These are phyloP conservation scores for Mortierella sp. DNA, from an alignment of 371 early-diverging fungal species.

Conservation along the genomic window DNA sequence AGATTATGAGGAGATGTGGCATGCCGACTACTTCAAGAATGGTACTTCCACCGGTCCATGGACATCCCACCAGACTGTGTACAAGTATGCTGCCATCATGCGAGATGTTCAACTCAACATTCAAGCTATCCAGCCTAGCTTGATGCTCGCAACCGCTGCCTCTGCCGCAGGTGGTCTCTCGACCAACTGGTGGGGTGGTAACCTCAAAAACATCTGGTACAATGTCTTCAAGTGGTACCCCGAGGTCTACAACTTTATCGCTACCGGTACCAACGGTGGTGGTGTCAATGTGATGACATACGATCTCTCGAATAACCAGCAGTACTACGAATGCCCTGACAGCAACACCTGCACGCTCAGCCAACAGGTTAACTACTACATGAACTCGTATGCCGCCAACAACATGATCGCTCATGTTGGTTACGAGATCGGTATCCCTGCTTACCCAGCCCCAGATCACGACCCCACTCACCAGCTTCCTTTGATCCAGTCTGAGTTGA, in stretches of 20 bases:
- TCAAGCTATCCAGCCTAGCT: slow-evolving; percentile 32
- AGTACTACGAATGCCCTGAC: slow-evolving; percentile 54
- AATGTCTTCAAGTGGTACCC: slow-evolving; percentile 46
- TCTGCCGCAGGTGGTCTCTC: slow-evolving; percentile 58
- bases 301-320: slow-evolving; percentile 51
- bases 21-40: slow-evolving; percentile 44
- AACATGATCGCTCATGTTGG: slow-evolving; percentile 49
- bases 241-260: slow-evolving; percentile 44
- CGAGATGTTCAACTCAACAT: slow-evolving; percentile 50
- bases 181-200: slow-evolving; percentile 57
- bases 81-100: slow-evolving; percentile 57
- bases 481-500: slow-evolving; percentile 43
- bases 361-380: slow-evolving; percentile 57
- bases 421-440: slow-evolving; percentile 57
- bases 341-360: slow-evolving; percentile 37
- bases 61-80: slow-evolving; percentile 49
- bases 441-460: slow-evolving; percentile 50
- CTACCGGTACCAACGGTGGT: slow-evolving; percentile 49
- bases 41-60: slow-evolving; percentile 52
- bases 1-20: slow-evolving; percentile 59
- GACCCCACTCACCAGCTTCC: slow-evolving; percentile 55
- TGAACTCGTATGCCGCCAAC: slow-evolving; percentile 52
- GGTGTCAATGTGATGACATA: slow-evolving; percentile 59
- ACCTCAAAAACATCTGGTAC: slow-evolving; percentile 59
- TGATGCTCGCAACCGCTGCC: slow-evolving; percentile 46